Evolutionary conservation across 1,284 basidiomycete genomes (phyloP).

Genomic region (Boletellus dicymbophilus): DNA sequence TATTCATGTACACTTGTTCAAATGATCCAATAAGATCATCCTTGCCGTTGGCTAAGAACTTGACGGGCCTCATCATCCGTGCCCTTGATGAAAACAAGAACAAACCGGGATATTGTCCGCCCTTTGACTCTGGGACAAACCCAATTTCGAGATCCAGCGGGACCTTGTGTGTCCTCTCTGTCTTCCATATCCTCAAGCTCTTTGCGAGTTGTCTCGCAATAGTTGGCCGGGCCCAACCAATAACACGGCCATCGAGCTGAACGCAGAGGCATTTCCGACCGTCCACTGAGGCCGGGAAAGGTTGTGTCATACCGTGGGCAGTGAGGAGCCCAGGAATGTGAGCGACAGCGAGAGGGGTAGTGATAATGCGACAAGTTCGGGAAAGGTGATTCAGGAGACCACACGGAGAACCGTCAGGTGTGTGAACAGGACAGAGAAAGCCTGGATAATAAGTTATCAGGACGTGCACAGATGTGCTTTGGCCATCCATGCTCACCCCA

Average conservation of each 20-base stretch:
- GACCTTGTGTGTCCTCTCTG: slow-evolving; percentile 80
- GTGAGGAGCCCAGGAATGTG: slow-evolving; percentile 85
- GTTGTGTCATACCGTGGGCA: slow-evolving; percentile 94
- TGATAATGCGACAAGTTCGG: slow-evolving; percentile 92
- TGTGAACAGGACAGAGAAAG: slow-evolving; percentile 98
- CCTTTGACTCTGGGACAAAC: slow-evolving; percentile 85
- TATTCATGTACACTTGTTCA: slow-evolving; percentile 99
- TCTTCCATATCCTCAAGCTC: slow-evolving; percentile 94
- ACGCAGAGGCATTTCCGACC: slow-evolving; percentile 85
- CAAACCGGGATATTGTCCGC: slow-evolving; percentile 96
- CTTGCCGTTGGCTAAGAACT: slow-evolving; percentile 83
- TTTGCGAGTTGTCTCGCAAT: slow-evolving; percentile 82
- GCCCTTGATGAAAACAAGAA: slow-evolving; percentile 90
- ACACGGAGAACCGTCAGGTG: slow-evolving; percentile 97
- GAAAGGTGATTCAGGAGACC: slow-evolving; percentile 98
- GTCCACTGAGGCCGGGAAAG: slow-evolving; percentile 78
- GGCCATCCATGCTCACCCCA: slow-evolving; percentile 70
- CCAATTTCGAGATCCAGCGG: slow-evolving; percentile 97
- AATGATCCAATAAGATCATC: slow-evolving; percentile 95
- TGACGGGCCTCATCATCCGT: slow-evolving; percentile 99
- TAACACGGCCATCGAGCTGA: slow-evolving; percentile 92
- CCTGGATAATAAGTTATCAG: slow-evolving; percentile 46
- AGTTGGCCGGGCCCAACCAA: slow-evolving; percentile 90
- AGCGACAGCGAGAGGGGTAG: slow-evolving; percentile 72
- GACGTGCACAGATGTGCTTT: not conserved